Evolutionary conservation across 2,329 filamentous ascomycete species (phyloP), one percentile per base, ranked within the genome.

Genomic region (Xylaria sp.): DNA sequence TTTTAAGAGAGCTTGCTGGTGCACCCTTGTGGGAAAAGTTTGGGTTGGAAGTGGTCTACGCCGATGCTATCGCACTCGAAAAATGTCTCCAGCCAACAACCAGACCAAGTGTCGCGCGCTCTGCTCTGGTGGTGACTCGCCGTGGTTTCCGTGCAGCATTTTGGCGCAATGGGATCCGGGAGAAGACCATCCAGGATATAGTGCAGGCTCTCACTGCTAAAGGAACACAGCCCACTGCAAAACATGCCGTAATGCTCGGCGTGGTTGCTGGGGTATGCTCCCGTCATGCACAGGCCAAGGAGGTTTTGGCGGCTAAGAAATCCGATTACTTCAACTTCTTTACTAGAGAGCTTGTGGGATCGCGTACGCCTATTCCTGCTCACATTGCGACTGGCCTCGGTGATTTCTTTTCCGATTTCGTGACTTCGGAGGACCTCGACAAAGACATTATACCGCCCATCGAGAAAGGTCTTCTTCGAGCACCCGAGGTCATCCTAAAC

Each of bases 401-500:
- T 45, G 92, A 97, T 69, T 97, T 97, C 76, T 96, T 97, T 70
- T 72, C 76, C 16, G 82, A 80, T 26, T 97, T 93, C 68, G 79
- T 89, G 37, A 87, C 84, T 0, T 69, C 83, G 16, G 86, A 92
- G 20, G 92, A 97, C 61, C 70, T 97, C 24, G 82, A 85, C 48
- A 88, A 84, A 59, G 85, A 93, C 40, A 68, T 97, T 26, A 79
- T 95, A 20, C 91, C 92, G 7, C 78, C 91, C 0, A 77, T 97
- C 13, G 94, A 99, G 68, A 97, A 96, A 74, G 87, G 90, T 5
- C 80, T 99, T 50, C 76, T 99, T 42, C 84, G 95, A 69, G 88
- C 93, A 7, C 95, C 94, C 1, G 94, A 99, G 73, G 87, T 97
- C 40, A 86, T 96, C 13, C 78, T 97, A 22, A 89, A 91, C 59